Base-by-base conservation (phyloP, 1,284 basidiomycete genomes). In the Rhodotorula sp. region DNA sequence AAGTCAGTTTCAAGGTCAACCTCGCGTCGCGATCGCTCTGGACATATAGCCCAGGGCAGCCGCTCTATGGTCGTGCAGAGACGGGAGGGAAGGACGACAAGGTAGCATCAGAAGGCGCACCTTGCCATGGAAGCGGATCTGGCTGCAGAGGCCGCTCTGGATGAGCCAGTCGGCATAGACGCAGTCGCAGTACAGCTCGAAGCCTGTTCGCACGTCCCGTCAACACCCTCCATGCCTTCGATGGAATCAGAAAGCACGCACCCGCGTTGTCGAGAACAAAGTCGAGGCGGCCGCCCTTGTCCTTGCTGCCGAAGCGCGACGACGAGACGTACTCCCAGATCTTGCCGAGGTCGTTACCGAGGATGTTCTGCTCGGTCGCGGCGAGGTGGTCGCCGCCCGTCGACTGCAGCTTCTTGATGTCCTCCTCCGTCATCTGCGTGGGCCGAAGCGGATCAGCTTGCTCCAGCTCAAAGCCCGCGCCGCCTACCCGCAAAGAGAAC, bases 401-500 rank as follows among this genome's bases (percentile, higher is more conserved):
- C 27, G 93, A 94, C 82, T 99, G 95, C n/a, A 98, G 86, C 67
- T 91, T 88, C 83, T 96, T 96, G 84, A 99, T 97, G 82, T 98
- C 95, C 57, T 98, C 95, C 83, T 98, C 95, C 22, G 92, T 93
- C 95, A 97, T 97, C 80, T 81, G 61, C 36, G 54, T 21, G 19
- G 2, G n/a, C 7, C 17, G 57, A n/a, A 19, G 39, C 13, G 32
- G 19, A n/a, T n/a, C 36, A 50, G 37, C 21, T 12, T 17, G 5
- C 32, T 1, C 17, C 10, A 1, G 55, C 7, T 51, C 27, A 32
- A 17, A 21, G 21, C 27, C 34, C 34, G n/a, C n/a, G n/a, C 9
- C 29, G 1, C 3, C 4, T 9, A 15, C 12, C 10, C n/a, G 34
- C 25, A 13, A 15, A 3, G 7, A 27, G 9, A 13, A 29, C 5